A percentile compares a stretch with the other conserved stretches of the same genome.
Evolutionary conservation across 805 yeast genomes (phyloP).

Genomic region (Lipomyces anomalus): DNA sequence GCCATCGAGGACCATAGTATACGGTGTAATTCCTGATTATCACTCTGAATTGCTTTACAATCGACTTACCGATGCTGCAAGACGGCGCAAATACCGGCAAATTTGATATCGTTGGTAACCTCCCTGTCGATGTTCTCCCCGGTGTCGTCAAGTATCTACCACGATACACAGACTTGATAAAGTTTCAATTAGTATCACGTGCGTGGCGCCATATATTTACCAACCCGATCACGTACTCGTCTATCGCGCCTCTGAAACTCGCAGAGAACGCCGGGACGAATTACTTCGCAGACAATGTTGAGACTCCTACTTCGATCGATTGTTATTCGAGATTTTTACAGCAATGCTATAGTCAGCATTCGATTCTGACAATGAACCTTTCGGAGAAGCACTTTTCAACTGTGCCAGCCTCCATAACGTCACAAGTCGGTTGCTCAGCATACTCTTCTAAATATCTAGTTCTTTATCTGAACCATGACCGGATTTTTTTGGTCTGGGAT

Average conservation of each 20-base stretch:
- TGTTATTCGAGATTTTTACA: conserved; percentile 14
- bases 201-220: conserved; percentile 21
- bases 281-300: neutral
- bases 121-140: conserved; percentile 20
- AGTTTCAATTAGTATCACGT: conserved; percentile 16
- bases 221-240: conserved; percentile 15
- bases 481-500: conserved; percentile 20
- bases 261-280: neutral
- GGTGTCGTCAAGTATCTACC: conserved; percentile 18
- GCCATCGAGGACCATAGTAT: too few relatives aligned
- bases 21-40: too few relatives aligned
- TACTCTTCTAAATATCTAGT: conserved; percentile 17
- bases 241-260: conserved; percentile 6
- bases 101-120: conserved; percentile 17
- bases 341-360: conserved; percentile 16
- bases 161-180: conserved; percentile 16
- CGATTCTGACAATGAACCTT: conserved; percentile 11
- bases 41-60: too few relatives aligned
- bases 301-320: neutral
- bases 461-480: conserved; percentile 14
- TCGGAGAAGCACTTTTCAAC: conserved; percentile 5
- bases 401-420: conserved; percentile 10
- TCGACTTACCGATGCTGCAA: too few relatives aligned
- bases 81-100: too few relatives aligned
- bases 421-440: conserved; percentile 19